These are phyloP conservation scores for Martensiomyces pterosporus DNA, from an alignment of 192 early-diverging fungal genomes.

Conservation along the genomic window DNA sequence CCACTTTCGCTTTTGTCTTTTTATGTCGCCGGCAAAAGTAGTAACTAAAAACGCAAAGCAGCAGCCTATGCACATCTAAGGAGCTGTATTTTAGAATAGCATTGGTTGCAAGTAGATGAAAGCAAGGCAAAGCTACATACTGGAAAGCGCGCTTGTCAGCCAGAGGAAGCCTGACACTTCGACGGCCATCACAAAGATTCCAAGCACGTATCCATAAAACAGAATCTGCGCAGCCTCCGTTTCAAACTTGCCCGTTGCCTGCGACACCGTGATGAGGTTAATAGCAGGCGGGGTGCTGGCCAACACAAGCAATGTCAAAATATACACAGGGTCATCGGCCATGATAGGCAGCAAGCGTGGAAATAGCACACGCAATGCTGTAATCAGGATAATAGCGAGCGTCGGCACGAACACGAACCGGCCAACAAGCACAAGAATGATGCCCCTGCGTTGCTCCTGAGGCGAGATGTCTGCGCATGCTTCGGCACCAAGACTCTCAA, in stretches of 20 bases:
- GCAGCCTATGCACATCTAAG: no score
- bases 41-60: no score
- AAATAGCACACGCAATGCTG: constrained; percentile 35
- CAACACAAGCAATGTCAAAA: constrained; percentile 58
- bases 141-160: constrained; percentile 32
- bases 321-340: constrained; percentile 61
- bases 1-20: no score
- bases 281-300: constrained; percentile 66
- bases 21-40: no score
- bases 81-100: no score
- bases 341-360: constrained; percentile 46
- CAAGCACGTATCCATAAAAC: constrained; percentile 63
- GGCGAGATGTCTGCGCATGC: background rate
- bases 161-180: constrained; percentile 48
- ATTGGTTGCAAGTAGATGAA: no score
- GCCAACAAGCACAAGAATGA: constrained; percentile 28
- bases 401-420: constrained; percentile 51
- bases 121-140: no score
- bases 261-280: constrained; percentile 65
- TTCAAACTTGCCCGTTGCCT: constrained; percentile 67
- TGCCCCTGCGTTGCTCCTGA: constrained; percentile 23
- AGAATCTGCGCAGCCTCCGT: constrained; percentile 61
- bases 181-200: constrained; percentile 41
- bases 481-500: background rate
- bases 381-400: constrained; percentile 33